A percentile compares a stretch with the other conserved stretches of the same genome.
Conservation (phyloP, 768 basidiomycete genomes). For the Russula dissimulans region DNA sequence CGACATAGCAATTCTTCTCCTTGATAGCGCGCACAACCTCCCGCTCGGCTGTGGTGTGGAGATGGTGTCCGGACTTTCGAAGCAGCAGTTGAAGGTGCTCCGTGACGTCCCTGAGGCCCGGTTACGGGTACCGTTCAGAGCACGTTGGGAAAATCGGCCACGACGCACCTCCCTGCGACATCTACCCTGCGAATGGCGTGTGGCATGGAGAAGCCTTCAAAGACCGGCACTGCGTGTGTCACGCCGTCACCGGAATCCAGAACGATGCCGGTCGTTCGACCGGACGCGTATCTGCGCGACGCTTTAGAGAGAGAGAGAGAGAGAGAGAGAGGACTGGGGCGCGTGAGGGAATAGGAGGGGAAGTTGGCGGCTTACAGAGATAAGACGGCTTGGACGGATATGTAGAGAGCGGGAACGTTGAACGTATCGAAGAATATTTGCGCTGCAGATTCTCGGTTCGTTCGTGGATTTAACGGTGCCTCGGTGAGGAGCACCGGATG, state of each 20-base stretch:
- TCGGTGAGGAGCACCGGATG: slow-evolving; percentile 97
- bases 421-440: slow-evolving; percentile 99
- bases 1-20: slow-evolving; percentile 96
- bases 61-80: slow-evolving; percentile 87
- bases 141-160: background rate
- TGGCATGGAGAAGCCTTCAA: slow-evolving; percentile 98
- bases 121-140: background rate
- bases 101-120: slow-evolving; percentile 71
- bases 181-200: slow-evolving; percentile 96
- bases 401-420: slow-evolving; percentile 96
- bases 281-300: slow-evolving; percentile 80
- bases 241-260: slow-evolving; percentile 98
- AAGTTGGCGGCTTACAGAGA: slow-evolving; percentile 59
- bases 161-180: slow-evolving; percentile 79
- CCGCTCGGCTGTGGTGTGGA: slow-evolving; percentile 94
- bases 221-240: slow-evolving; percentile 97
- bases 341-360: background rate
- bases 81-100: slow-evolving; percentile 91
- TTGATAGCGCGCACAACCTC: slow-evolving; percentile 97
- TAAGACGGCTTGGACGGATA: slow-evolving; percentile 93
- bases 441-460: slow-evolving; percentile 92
- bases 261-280: slow-evolving; percentile 97
- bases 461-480: slow-evolving; percentile 93
- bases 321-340: background rate
- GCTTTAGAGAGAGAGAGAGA: background rate